These are phyloP conservation scores for Coemansia sp. DNA, from an alignment of 192 early-diverging fungal species.

Conservation along the genomic window DNA sequence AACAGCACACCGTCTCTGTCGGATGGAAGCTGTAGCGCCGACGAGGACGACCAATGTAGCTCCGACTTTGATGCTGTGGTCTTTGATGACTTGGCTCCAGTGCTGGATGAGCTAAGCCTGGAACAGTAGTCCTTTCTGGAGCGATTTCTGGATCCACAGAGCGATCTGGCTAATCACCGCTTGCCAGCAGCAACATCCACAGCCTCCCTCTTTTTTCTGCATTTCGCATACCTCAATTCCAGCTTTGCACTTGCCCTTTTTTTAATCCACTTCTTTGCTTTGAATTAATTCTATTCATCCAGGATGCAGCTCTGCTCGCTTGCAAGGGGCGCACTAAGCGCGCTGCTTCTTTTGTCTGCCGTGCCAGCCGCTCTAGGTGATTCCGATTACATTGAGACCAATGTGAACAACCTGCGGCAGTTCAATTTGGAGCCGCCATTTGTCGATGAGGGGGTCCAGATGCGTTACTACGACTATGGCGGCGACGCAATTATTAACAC, in stretches of 20 bases:
- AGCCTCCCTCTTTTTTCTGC: neutral
- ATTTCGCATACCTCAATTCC: neutral
- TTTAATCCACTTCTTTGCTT: neutral
- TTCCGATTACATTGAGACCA: conserved; percentile 31
- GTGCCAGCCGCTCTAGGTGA: conserved; percentile 9
- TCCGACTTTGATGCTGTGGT: neutral
- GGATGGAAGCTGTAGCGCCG: neutral
- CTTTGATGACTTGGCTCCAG: neutral
- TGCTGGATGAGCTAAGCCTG: neutral
- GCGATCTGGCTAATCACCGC: neutral
- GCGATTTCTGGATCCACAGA: no score
- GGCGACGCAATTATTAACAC: conserved; percentile 89
- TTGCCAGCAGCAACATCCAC: neutral
- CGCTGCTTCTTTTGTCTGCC: conserved; percentile 17
- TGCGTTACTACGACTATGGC: conserved; percentile 94
- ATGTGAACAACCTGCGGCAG: conserved; percentile 34
- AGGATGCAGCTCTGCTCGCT: conserved; percentile 36
- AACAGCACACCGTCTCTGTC: neutral
- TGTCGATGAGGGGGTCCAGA: conserved; percentile 71
- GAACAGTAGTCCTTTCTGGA: neutral
- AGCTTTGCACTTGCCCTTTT: neutral
- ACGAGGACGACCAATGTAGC: neutral
- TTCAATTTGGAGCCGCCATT: conserved; percentile 44
- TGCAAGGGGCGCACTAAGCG: conserved; percentile 27
- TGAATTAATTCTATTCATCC: neutral